Conservation (phyloP, 495 filamentous ascomycete species). For the Neurospora tetrasperma region DNA sequence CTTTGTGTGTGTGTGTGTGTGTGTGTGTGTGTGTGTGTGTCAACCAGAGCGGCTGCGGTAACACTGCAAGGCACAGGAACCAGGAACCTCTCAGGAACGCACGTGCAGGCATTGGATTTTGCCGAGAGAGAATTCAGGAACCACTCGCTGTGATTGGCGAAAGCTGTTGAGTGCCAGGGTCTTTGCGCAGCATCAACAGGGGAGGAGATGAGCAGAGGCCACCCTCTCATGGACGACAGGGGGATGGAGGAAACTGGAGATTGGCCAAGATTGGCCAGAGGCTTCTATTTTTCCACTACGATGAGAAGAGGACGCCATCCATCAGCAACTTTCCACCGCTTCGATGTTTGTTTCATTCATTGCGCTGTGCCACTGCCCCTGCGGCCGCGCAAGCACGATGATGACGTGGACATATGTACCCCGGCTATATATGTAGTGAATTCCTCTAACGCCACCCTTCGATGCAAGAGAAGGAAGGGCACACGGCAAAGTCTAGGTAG, state of each 20-base stretch:
- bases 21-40: neutral
- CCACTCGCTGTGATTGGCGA: neutral
- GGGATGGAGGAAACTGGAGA: neutral
- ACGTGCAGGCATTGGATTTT: neutral
- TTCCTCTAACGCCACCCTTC: neutral
- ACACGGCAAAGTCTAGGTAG: neutral
- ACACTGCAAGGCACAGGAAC: neutral
- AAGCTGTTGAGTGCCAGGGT: neutral
- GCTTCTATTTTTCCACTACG: neutral
- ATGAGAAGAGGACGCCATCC: neutral
- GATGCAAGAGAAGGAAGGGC: neutral
- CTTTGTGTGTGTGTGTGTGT: neutral
- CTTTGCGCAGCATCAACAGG: neutral
- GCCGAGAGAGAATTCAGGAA: neutral
- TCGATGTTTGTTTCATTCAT: neutral
- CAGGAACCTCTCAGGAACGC: neutral
- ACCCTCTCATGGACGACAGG: neutral
- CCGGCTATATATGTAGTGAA: neutral
- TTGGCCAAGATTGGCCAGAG: neutral
- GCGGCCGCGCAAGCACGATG: neutral
- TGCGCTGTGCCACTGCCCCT: neutral
- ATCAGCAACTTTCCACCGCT: neutral
- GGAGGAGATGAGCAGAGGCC: neutral
- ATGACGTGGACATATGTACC: neutral
- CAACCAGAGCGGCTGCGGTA: neutral